Evolutionary conservation across 1,139 yeast species (phyloP).

Genomic region (Blastobotrys ciferrii): DNA sequence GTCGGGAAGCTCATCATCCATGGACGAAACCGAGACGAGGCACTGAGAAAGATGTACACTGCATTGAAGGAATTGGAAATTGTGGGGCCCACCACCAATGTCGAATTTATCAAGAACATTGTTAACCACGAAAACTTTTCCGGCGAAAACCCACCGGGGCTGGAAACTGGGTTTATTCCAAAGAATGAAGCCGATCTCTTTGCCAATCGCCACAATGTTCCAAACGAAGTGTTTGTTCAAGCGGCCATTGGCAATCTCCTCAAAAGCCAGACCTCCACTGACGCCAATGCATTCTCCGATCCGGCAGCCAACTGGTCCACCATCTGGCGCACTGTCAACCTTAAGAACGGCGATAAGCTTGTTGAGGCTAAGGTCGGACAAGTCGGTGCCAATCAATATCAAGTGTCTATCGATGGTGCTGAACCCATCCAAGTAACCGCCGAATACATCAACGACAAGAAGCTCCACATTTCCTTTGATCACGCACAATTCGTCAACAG

Average conservation of each 20-base stretch:
- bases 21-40: constrained; percentile 34
- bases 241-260: constrained; percentile 33
- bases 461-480: constrained; percentile 28
- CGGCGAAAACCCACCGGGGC: constrained; percentile 32
- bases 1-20: constrained; percentile 38
- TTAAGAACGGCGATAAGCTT: constrained; percentile 11
- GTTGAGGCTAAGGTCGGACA: constrained; percentile 19
- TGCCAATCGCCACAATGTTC: constrained; percentile 21
- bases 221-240: constrained; percentile 33
- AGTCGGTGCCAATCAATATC: constrained; percentile 16
- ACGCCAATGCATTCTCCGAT: constrained; percentile 18
- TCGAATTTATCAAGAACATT: constrained; percentile 36
- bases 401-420: constrained; percentile 18
- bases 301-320: constrained; percentile 17
- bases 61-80: constrained; percentile 36
- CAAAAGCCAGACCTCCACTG: constrained; percentile 16
- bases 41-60: constrained; percentile 32
- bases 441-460: constrained; percentile 13
- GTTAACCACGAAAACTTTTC: constrained; percentile 31
- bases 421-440: constrained; percentile 12
- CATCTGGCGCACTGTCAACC: constrained; percentile 15
- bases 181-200: constrained; percentile 31
- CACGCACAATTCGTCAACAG: constrained; percentile 32
- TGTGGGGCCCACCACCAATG: constrained; percentile 38
- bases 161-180: constrained; percentile 38